Conservation (phyloP, 352 stramenopile genomes). For the Phytopythium helicoides region DNA sequence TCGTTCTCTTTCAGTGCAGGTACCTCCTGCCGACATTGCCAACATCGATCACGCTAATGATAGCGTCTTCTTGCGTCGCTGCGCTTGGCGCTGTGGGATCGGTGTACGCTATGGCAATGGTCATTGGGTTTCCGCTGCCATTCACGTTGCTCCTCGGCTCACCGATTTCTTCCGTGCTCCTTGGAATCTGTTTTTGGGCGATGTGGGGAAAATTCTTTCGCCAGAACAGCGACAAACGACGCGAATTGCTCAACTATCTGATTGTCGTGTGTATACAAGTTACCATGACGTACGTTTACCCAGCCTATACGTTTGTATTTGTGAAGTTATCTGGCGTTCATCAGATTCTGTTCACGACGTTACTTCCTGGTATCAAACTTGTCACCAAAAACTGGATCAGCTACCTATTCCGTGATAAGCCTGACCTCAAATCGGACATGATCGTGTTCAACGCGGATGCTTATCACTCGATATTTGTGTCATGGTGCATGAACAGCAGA, state of each 20-base stretch:
- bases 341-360: slow-evolving; percentile 14
- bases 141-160: slow-evolving; percentile 28
- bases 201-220: slow-evolving; percentile 23
- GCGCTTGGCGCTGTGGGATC: slow-evolving; percentile 17
- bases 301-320: slow-evolving; percentile 21
- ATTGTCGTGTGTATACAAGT: slow-evolving; percentile 33
- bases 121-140: slow-evolving; percentile 40
- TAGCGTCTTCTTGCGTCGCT: slow-evolving; percentile 14
- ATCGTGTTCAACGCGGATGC: slow-evolving; percentile 24
- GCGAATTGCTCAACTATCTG: slow-evolving; percentile 21
- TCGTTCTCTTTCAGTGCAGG: background rate
- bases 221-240: slow-evolving; percentile 7
- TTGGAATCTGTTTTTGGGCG: slow-evolving; percentile 19
- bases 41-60: slow-evolving; percentile 4
- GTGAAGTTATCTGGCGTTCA: background rate
- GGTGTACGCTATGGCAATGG: slow-evolving; percentile 21
- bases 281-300: slow-evolving; percentile 25
- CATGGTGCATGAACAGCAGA: slow-evolving; percentile 21
- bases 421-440: slow-evolving; percentile 23
- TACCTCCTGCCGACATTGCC: slow-evolving; percentile 15
- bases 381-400: slow-evolving; percentile 20
- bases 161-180: slow-evolving; percentile 12
- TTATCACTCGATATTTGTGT: slow-evolving; percentile 23
- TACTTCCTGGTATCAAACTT: slow-evolving; percentile 19
- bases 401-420: slow-evolving; percentile 14